Base-by-base conservation (phyloP, 805 yeast genomes). In the Suhomyces kilbournensis region DNA sequence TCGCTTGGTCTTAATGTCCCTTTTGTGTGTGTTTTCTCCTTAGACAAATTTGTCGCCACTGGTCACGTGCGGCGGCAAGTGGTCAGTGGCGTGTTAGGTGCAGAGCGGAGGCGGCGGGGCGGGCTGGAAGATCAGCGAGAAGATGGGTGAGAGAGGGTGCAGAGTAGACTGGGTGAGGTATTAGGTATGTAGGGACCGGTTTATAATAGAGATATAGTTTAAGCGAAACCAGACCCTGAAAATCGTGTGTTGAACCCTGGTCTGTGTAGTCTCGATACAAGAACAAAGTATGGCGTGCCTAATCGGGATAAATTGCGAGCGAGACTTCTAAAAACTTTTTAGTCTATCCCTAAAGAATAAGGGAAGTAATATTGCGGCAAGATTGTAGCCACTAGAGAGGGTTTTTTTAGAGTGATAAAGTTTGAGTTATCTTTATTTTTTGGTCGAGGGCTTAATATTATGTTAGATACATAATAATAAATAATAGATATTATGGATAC, bases 11-110 rank as follows among this genome's bases (percentile, higher is more conserved):
- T 38, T 23, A n/a, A 17, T 9, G 42, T 9, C 42, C 42, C 23
- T 38, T 38, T 38, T 38, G 42, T 38, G 42, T 38, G 42, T 38
- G 42, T 38, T 38, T 38, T 38, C 42, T 38, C 42, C 42, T 19
- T 15, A 35, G 42, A 17, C 23, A 38, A 38, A 38, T 15, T 35
- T 38, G 23, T 38, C 42, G 42, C 42, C 42, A 38, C 42, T 38
- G 42, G 23, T 38, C 42, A 38, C 42, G 42, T 38, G 42, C 7
- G 9, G 42, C 3, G 42, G 1, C 35, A 28, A 28, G 35, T 8
- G 15, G 42, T n/a, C 22, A 17, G n/a, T 38, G 42, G 42, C 23
- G 42, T 15, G 9, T 35, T 35, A 17, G 20, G 12, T 15, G 17
- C 12, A 35, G 40, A 7, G 5, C 9, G 40, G 12, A 8, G 40